Evolutionary conservation across 2,329 filamentous ascomycete species (phyloP).

Genomic region (Cladosporium sphaerospermum): DNA sequence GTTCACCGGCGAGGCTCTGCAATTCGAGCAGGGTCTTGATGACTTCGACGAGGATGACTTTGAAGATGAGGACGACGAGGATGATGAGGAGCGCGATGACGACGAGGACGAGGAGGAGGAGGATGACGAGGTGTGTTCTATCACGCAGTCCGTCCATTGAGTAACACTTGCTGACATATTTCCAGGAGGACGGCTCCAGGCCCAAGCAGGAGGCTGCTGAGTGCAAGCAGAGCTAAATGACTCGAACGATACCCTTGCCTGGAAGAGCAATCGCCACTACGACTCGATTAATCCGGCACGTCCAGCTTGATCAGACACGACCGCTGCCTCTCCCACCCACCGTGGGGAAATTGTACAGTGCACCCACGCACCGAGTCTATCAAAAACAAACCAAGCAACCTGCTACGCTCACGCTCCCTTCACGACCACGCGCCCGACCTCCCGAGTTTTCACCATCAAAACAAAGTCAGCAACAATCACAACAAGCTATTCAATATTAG

Average conservation of each 20-base stretch:
- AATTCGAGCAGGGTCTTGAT: slow-evolving; percentile 88
- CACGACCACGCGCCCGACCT: neutral
- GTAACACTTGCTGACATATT: slow-evolving; percentile 21
- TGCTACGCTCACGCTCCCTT: neutral
- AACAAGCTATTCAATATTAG: neutral
- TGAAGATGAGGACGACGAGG: slow-evolving; percentile 88
- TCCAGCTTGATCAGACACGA: neutral
- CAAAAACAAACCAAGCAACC: neutral
- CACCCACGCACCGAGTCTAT: neutral
- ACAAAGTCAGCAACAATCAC: neutral
- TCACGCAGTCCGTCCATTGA: neutral
- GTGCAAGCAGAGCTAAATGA: slow-evolving; percentile 79
- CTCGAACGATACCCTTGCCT: slow-evolving; percentile 2
- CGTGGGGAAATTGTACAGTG: neutral
- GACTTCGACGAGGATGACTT: slow-evolving; percentile 77
- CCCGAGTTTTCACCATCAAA: neutral
- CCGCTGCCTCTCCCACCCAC: neutral
- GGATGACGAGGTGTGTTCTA: slow-evolving; percentile 41
- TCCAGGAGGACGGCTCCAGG: slow-evolving; percentile 79
- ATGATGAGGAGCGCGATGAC: slow-evolving; percentile 78
- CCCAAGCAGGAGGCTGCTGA: slow-evolving; percentile 91
- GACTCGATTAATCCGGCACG: neutral
- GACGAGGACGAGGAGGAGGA: slow-evolving; percentile 67
- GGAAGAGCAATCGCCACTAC: neutral
- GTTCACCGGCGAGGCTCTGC: slow-evolving; percentile 97